Evolutionary conservation across 176 grass and related monocot species (phyloP), one percentile per base, ranked within the genome.

Genomic region (Aegilops sharonensis): DNA sequence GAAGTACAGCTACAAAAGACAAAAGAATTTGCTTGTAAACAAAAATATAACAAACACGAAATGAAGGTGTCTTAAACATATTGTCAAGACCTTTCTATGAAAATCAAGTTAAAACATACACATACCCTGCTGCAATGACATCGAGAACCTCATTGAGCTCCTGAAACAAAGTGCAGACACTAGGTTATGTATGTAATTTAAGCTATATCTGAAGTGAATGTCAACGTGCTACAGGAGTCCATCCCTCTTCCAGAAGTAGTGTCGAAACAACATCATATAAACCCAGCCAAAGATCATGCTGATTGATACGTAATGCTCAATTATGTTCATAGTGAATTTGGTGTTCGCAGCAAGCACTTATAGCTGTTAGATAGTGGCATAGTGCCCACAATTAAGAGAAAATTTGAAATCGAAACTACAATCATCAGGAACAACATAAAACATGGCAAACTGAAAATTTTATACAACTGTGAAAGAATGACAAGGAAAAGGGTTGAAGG

Each of bases 121-220:
- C 50, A 3, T 87, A 87, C 85, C 68, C 68, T 6, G 64, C 73
- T 64, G 85, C 54, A 75, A 73, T 68, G 36, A 54, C 64, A 1
- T 65, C 12, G 68, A 81, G 29, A 39, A 87, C 74, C 47, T 24
- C 4, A 18, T 54, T 3, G 11, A 81, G 80, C 57, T 87, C 85
- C 85, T 74, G 40, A 65, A 87, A 81, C 65, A 59, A 73, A 73
- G 42, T 42, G 40, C 52, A 69, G 63, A 20, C 63, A 54, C 73
- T 72, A 21, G 6, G 3, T 36, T 40, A 74, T 52, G 24, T 65
- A 52, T 50, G 48, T 75, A n/a, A 66, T 54, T 52, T 24, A 45
- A 43, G 20, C 5, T 23, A 40, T 79, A 27, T 21, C 34, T 13
- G 34, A 79, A 79, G 11, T 8, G 56, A 18, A 71, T 5, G 68